phyloP scores from a whole-genome alignment of 225 moss, liverwort and hornwort species.

The Polytrichum commune region DNA sequence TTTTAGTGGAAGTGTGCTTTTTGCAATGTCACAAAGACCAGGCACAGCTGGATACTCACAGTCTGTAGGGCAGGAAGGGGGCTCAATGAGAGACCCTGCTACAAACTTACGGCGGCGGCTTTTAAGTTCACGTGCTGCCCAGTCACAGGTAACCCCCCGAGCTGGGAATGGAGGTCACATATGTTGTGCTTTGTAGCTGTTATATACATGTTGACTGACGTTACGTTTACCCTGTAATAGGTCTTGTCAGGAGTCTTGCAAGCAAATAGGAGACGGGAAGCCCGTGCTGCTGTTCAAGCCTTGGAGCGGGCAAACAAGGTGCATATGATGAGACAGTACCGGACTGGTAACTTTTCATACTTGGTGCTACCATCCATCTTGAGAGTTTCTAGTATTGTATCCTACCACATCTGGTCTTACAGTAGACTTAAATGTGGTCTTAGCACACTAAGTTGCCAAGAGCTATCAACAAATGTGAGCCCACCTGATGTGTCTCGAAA shows the following conservation, averaged over 20 bases:
- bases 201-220: not conserved
- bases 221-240: slow-evolving; percentile 19
- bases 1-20: slow-evolving; percentile 68
- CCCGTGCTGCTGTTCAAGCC: slow-evolving; percentile 65
- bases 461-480: too few species aligned
- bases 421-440: too few species aligned
- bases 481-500: too few species aligned
- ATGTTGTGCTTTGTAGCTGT: not conserved
- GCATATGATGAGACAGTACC: slow-evolving; percentile 88
- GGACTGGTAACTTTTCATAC: slow-evolving; percentile 51
- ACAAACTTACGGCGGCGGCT: slow-evolving; percentile 58
- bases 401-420: too few species aligned
- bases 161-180: slow-evolving; percentile 3
- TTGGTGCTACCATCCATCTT: too few species aligned
- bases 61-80: slow-evolving; percentile 30
- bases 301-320: slow-evolving; percentile 88
- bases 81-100: slow-evolving; percentile 24
- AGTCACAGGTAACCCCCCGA: slow-evolving; percentile 46
- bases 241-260: slow-evolving; percentile 60
- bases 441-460: too few species aligned
- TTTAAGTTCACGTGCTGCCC: slow-evolving; percentile 51
- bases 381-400: too few species aligned
- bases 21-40: slow-evolving; percentile 71
- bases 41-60: slow-evolving; percentile 34
- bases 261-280: slow-evolving; percentile 77